phyloP scores from a whole-genome alignment of 495 filamentous ascomycete genomes.

The Aspergillus avenaceus region DNA sequence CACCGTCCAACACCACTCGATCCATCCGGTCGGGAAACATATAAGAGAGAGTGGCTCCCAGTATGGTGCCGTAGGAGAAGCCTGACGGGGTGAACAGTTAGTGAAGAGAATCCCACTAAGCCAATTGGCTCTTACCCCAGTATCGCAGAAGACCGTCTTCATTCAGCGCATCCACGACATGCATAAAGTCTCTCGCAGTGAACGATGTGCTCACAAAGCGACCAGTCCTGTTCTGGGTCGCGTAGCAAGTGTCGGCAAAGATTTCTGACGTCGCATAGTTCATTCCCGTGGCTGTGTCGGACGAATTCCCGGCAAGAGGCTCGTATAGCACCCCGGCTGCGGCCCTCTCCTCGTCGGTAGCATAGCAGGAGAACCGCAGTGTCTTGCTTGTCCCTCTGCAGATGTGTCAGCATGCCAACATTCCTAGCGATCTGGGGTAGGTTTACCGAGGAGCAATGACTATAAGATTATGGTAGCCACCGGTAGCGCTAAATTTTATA shows the following conservation, averaged over 20 bases:
- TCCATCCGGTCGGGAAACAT: conserved; percentile 42
- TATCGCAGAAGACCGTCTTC: conserved; percentile 42
- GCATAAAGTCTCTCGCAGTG: conserved; percentile 39
- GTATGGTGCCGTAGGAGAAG: conserved; percentile 37
- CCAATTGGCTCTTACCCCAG: conserved; percentile 45
- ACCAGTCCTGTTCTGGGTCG: conserved; percentile 14
- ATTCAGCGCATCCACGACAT: conserved; percentile 35
- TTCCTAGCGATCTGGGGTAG: background rate
- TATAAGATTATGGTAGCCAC: conserved; percentile 36
- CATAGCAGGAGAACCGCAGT: conserved; percentile 33
- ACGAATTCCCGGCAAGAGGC: background rate
- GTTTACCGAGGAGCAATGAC: conserved; percentile 36
- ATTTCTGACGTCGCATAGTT: conserved; percentile 13
- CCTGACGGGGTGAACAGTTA: conserved; percentile 20
- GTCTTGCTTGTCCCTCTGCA: conserved; percentile 34
- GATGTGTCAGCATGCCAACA: background rate
- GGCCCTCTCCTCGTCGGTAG: conserved; percentile 2
- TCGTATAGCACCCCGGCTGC: background rate
- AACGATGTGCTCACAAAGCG: conserved; percentile 34
- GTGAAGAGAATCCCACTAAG: no score
- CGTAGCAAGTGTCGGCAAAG: conserved; percentile 1
- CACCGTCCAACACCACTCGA: conserved; percentile 35
- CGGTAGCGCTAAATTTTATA: conserved; percentile 7
- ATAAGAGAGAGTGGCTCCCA: conserved; percentile 33
- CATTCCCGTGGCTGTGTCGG: conserved; percentile 15